A percentile compares a stretch with the other conserved stretches of the same genome.
Evolutionary conservation across 352 stramenopile species (phyloP).

Genomic region (Globisporangium cederbergense): DNA sequence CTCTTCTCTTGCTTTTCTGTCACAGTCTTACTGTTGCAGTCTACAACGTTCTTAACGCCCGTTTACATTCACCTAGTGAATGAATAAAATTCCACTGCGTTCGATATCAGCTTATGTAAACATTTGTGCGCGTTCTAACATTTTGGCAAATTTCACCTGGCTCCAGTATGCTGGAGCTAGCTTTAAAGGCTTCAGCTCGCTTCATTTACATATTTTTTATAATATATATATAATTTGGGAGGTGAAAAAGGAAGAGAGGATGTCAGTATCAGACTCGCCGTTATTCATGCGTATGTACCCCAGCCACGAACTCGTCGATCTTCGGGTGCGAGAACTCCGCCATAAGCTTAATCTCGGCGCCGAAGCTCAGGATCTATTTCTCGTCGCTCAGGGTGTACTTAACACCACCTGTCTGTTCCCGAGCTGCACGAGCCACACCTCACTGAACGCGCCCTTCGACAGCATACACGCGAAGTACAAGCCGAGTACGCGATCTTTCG

Average conservation of each 20-base stretch:
- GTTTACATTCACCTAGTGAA: too few species aligned
- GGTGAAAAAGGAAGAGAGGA: too few species aligned
- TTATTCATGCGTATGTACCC: too few species aligned
- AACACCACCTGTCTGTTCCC: slow-evolving; percentile 78
- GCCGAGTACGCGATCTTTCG: slow-evolving; percentile 66
- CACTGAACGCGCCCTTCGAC: slow-evolving; percentile 79
- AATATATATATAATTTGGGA: too few species aligned
- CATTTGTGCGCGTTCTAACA: too few species aligned
- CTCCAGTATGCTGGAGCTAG: too few species aligned
- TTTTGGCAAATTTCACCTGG: too few species aligned
- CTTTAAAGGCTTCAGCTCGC: too few species aligned
- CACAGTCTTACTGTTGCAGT: not conserved
- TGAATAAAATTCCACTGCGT: too few species aligned
- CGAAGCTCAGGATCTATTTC: slow-evolving; percentile 84
- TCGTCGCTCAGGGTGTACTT: slow-evolving; percentile 81
- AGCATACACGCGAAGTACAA: slow-evolving; percentile 80
- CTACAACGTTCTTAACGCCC: not conserved
- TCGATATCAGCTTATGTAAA: too few species aligned
- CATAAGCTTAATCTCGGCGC: slow-evolving; percentile 85
- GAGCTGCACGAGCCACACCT: slow-evolving; percentile 81
- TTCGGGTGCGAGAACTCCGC: slow-evolving; percentile 75
- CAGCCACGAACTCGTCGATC: slow-evolving; percentile 73
- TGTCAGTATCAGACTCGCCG: too few species aligned
- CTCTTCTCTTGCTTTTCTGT: slow-evolving; percentile 2
- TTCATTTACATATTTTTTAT: too few species aligned